A percentile compares a stretch with the other conserved stretches of the same genome.
phyloP scores from a whole-genome alignment of 2,329 filamentous ascomycete species.

The Boeremia exigua region DNA sequence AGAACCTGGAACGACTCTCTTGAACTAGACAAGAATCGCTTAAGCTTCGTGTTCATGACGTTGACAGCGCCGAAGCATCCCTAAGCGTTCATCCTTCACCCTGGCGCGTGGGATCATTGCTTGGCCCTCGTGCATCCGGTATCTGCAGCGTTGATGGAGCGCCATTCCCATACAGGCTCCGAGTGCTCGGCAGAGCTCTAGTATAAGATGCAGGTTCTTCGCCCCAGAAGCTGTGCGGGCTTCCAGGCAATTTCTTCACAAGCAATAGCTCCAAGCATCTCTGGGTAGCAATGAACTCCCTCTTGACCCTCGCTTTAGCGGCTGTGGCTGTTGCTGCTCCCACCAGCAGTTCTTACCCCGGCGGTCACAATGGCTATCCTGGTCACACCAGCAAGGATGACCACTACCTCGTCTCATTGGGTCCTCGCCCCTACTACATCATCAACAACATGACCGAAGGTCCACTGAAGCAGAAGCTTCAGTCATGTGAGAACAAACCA shows the following conservation, averaged over 20 bases:
- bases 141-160: constrained; percentile 1
- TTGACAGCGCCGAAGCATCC: constrained; percentile 2
- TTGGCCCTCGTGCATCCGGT: constrained; percentile 9
- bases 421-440: constrained; percentile 69
- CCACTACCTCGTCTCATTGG: constrained; percentile 59
- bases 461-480: constrained; percentile 64
- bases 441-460: constrained; percentile 67
- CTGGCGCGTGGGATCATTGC: constrained; percentile 13
- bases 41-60: constrained; percentile 10
- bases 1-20: constrained; percentile 2
- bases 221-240: not conserved
- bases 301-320: constrained; percentile 17
- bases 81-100: constrained; percentile 6
- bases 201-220: constrained; percentile 11
- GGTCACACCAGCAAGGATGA: constrained; percentile 18
- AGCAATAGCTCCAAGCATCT: not conserved
- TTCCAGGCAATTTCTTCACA: not conserved
- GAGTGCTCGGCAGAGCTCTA: not conserved
- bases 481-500: constrained; percentile 63
- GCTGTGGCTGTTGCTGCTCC: constrained; percentile 19
- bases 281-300: constrained; percentile 2
- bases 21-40: constrained; percentile 10
- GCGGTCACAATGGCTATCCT: not conserved
- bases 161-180: not conserved
- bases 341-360: constrained; percentile 11